phyloP scores from a whole-genome alignment of 495 filamentous ascomycete genomes.

The Daldinia childiae region DNA sequence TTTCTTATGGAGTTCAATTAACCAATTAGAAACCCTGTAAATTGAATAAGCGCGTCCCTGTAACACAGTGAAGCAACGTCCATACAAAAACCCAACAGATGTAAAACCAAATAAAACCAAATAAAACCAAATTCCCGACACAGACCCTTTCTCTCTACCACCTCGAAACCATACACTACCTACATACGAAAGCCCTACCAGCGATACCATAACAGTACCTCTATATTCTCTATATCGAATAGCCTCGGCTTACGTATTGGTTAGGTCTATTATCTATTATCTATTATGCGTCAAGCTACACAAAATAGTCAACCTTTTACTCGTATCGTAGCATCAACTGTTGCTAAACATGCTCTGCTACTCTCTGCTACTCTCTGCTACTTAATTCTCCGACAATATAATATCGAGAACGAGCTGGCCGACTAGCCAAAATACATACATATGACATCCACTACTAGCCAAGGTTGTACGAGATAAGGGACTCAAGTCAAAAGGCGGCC shows the following conservation, averaged over 20 bases:
- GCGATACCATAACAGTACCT: constrained; percentile 7
- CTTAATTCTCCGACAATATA: constrained; percentile 34
- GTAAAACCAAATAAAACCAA: constrained; percentile 44
- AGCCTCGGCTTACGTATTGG: background rate
- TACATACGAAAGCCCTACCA: background rate
- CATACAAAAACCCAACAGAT: constrained; percentile 44
- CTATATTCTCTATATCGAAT: background rate
- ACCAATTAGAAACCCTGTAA: constrained; percentile 38
- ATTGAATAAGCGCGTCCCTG: constrained; percentile 43
- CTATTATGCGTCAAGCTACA: background rate
- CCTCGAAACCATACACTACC: constrained; percentile 30
- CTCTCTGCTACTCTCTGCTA: constrained; percentile 32
- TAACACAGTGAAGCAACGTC: constrained; percentile 46
- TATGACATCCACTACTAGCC: constrained; percentile 2
- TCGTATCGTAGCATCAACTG: constrained; percentile 16
- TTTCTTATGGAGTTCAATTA: background rate
- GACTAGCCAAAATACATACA: constrained; percentile 20
- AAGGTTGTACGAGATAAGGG: constrained; percentile 17
- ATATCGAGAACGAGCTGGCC: constrained; percentile 9
- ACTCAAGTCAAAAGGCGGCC: constrained; percentile 16
- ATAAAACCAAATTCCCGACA: constrained; percentile 43
- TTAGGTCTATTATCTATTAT: background rate
- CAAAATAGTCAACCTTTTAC: background rate
- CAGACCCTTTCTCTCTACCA: constrained; percentile 32
- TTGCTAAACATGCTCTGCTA: constrained; percentile 29